These are phyloP conservation scores for Kockovaella imperatae DNA, from an alignment of 768 basidiomycete genomes.

Conservation along the genomic window DNA sequence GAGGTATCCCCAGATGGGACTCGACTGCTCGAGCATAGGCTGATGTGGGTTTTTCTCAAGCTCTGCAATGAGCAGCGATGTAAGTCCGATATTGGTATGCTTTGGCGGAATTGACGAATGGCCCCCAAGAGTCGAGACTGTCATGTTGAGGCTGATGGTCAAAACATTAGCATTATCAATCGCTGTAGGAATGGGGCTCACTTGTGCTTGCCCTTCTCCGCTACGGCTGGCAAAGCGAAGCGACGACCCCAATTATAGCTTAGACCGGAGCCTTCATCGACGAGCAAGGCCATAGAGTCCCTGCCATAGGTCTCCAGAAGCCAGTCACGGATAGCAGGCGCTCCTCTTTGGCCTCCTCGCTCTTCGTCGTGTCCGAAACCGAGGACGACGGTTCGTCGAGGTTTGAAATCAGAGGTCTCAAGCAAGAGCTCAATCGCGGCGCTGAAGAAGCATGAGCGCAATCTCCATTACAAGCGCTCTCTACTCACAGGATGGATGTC, in stretches of 20 bases:
- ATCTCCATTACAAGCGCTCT: conserved; percentile 57
- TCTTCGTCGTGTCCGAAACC: conserved; percentile 17
- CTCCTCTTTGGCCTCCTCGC: conserved; percentile 27
- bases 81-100: conserved; percentile 74
- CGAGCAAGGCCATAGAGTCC: conserved; percentile 62
- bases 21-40: conserved; percentile 30
- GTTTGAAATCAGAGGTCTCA: conserved; percentile 30
- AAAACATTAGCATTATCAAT: no score
- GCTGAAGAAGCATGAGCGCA: conserved; percentile 47
- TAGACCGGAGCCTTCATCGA: conserved; percentile 75
- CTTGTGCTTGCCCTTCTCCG: conserved; percentile 42
- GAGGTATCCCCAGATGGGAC: conserved; percentile 43
- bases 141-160: conserved; percentile 26
- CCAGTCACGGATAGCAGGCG: conserved; percentile 44
- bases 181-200: no score
- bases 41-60: conserved; percentile 58
- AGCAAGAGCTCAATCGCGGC: conserved; percentile 4
- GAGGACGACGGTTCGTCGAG: conserved; percentile 53
- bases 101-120: conserved; percentile 74
- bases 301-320: conserved; percentile 60
- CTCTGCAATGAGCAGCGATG: conserved; percentile 59
- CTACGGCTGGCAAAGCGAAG: conserved; percentile 40
- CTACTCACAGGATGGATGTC: conserved; percentile 47
- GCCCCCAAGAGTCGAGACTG: conserved; percentile 54
- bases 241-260: conserved; percentile 18